phyloP scores from a whole-genome alignment of 2,329 filamentous ascomycete genomes.

The Ophiosphaerella narmari region DNA sequence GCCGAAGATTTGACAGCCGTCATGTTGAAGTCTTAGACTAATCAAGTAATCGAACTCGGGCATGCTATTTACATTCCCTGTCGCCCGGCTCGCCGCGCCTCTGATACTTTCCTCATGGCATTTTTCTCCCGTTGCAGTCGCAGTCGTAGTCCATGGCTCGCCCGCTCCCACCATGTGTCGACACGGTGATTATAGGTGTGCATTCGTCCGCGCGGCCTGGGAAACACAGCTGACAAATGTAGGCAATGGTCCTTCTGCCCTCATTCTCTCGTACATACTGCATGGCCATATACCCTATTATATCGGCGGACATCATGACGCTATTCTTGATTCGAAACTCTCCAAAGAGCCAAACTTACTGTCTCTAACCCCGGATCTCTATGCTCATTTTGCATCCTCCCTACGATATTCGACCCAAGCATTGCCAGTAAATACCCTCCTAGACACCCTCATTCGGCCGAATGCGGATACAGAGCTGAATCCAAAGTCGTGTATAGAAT shows the following conservation, averaged over 20 bases:
- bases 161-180: conserved; percentile 43
- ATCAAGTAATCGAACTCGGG: no score
- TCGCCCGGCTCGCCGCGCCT: conserved; percentile 12
- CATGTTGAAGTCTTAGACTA: conserved; percentile 36
- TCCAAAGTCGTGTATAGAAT: conserved; percentile 58
- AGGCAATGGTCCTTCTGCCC: conserved; percentile 66
- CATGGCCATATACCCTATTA: conserved; percentile 66
- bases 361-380: conserved; percentile 55
- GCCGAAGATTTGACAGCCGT: conserved; percentile 36
- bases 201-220: neutral
- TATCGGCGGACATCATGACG: conserved; percentile 60
- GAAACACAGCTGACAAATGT: conserved; percentile 29
- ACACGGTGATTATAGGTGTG: conserved; percentile 48
- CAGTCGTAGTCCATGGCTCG: conserved; percentile 44
- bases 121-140: conserved; percentile 7
- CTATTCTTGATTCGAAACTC: conserved; percentile 61
- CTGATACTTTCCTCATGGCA: conserved; percentile 36
- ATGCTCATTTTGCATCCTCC: conserved; percentile 63
- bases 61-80: conserved; percentile 20
- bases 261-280: conserved; percentile 66
- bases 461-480: conserved; percentile 63
- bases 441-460: conserved; percentile 63
- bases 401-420: conserved; percentile 66
- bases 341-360: conserved; percentile 54
- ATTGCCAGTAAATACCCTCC: conserved; percentile 62